Evolutionary conservation across 2,329 filamentous ascomycete species (phyloP).

Genomic region (Pseudopyrenochaeta lycopersici): DNA sequence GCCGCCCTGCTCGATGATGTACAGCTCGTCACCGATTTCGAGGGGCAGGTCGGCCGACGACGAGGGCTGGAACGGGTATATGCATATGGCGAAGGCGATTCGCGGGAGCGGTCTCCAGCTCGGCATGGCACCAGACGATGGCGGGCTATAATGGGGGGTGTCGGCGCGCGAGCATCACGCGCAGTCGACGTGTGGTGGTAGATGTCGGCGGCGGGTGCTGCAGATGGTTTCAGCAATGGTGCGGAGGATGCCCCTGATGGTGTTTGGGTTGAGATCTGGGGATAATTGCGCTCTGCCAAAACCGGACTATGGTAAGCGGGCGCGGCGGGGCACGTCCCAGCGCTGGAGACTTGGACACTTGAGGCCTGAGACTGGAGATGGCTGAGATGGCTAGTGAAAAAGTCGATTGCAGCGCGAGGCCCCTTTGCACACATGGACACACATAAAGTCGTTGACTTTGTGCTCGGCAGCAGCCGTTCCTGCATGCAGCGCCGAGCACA

Average conservation of each 20-base stretch:
- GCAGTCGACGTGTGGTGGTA: background rate
- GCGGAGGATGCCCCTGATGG: constrained; percentile 21
- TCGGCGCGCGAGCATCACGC: constrained; percentile 46
- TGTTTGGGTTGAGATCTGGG: constrained; percentile 17
- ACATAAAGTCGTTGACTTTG: constrained; percentile 2
- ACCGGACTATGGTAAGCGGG: no score
- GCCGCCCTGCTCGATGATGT: constrained; percentile 96
- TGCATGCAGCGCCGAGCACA: constrained; percentile 21
- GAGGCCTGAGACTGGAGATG: no score
- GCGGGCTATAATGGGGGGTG: constrained; percentile 38
- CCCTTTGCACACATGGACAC: background rate
- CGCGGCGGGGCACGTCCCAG: constrained; percentile 16
- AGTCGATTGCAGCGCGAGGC: no score
- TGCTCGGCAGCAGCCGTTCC: constrained; percentile 22
- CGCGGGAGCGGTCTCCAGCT: constrained; percentile 95
- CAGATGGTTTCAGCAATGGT: constrained; percentile 1
- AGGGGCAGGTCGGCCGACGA: constrained; percentile 91
- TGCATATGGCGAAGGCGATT: constrained; percentile 97
- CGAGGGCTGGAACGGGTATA: constrained; percentile 88
- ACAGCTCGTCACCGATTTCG: constrained; percentile 97
- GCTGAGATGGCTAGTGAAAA: background rate
- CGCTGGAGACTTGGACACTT: no score
- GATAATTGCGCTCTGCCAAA: constrained; percentile 3
- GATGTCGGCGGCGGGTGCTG: constrained; percentile 1
- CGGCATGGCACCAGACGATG: constrained; percentile 47